Evolutionary conservation across 1,139 yeast species (phyloP).

Genomic region (Taphrina pruni): DNA sequence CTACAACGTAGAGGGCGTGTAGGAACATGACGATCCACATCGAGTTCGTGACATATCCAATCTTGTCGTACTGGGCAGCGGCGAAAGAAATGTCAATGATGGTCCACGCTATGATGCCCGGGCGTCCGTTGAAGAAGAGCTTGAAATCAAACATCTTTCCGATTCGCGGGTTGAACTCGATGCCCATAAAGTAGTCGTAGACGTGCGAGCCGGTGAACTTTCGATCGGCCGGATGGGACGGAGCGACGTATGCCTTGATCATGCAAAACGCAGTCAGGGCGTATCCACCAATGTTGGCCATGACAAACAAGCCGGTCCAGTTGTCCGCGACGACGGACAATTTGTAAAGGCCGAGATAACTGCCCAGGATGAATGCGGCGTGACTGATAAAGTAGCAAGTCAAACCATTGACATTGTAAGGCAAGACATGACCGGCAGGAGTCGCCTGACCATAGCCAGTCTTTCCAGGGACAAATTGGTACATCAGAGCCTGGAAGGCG

Average conservation of each 20-base stretch:
- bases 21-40: constrained; percentile 68
- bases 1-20: constrained; percentile 85
- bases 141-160: constrained; percentile 81
- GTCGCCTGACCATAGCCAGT: constrained; percentile 43
- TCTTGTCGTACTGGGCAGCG: constrained; percentile 73
- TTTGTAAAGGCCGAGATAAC: constrained; percentile 33
- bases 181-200: constrained; percentile 90
- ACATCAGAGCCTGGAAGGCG: constrained; percentile 38
- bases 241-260: constrained; percentile 41
- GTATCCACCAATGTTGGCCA: constrained; percentile 41
- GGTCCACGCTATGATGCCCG: constrained; percentile 88
- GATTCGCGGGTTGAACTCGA: constrained; percentile 89
- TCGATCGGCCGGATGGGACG: constrained; percentile 42
- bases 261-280: constrained; percentile 39
- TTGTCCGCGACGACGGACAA: constrained; percentile 40
- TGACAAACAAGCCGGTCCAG: constrained; percentile 40
- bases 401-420: constrained; percentile 42
- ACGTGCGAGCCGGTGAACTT: constrained; percentile 39
- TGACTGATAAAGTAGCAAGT: constrained; percentile 42
- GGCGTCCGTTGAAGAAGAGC: constrained; percentile 88
- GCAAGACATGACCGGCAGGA: constrained; percentile 42
- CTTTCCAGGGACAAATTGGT: constrained; percentile 37
- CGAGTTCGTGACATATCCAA: constrained; percentile 73
- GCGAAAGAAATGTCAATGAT: constrained; percentile 76
- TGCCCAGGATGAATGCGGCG: constrained; percentile 29